Percentiles rank a stretch among this genome's conserved stretches.
Evolutionary conservation across 78 protist species (phyloP).

Genomic region (Capsaspora owczarzaki): DNA sequence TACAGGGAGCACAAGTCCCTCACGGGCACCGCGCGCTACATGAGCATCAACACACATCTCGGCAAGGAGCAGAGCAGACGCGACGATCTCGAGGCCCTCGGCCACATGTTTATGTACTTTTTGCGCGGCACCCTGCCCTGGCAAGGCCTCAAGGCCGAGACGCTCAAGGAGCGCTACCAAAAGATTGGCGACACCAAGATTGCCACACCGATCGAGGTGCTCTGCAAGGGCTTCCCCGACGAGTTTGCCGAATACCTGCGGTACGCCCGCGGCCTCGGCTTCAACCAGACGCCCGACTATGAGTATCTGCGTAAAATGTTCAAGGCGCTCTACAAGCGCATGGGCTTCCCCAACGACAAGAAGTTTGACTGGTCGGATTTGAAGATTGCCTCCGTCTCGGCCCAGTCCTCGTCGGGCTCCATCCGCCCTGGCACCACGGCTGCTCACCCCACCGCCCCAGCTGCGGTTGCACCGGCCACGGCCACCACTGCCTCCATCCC

Average conservation of each 20-base stretch:
- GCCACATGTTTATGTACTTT: conserved; percentile 71
- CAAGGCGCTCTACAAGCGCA: conserved; percentile 34
- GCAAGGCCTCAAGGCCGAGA: conserved; percentile 71
- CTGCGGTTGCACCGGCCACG: too few relatives aligned
- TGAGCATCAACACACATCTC: conserved; percentile 84
- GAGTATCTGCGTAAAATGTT: conserved; percentile 48
- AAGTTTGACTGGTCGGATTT: not conserved
- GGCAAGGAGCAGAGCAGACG: conserved; percentile 87
- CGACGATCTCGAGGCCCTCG: conserved; percentile 91
- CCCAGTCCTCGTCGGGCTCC: too few relatives aligned
- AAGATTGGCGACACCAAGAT: conserved; percentile 55
- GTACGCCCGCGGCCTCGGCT: conserved; percentile 54
- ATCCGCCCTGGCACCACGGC: too few relatives aligned
- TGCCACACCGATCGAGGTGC: conserved; percentile 43
- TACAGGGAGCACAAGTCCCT: conserved; percentile 90
- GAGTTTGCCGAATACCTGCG: conserved; percentile 64
- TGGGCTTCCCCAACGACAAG: conserved; percentile 21
- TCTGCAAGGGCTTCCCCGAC: conserved; percentile 33
- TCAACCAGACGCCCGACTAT: conserved; percentile 74
- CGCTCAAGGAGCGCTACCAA: conserved; percentile 45
- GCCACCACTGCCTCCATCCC: too few relatives aligned
- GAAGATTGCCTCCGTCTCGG: not conserved
- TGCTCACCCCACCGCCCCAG: too few relatives aligned
- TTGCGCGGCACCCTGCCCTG: conserved; percentile 62
- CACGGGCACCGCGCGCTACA: conserved; percentile 95